phyloP scores from a whole-genome alignment of 208 protist species.

The Crithidia thermophila region DNA sequence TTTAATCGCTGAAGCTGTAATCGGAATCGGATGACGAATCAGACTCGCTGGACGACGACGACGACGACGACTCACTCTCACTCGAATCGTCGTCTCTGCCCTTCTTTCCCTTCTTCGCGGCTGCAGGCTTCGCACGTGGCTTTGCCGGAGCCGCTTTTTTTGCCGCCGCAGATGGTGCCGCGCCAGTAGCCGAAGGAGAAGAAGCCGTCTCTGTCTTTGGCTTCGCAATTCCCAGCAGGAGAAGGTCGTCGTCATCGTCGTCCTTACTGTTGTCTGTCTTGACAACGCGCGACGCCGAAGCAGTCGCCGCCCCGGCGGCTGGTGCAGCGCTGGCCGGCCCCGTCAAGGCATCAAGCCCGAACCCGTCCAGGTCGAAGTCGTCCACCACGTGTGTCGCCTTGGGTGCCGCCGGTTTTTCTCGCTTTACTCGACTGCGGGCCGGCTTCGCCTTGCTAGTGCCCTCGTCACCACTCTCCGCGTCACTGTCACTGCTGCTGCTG shows the following conservation, averaged over 20 bases:
- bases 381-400: constrained; percentile 14
- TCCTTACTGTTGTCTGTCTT: not conserved
- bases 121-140: constrained; percentile 18
- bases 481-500: not conserved
- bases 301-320: constrained; percentile 3
- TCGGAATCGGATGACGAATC: constrained; percentile 45
- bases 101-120: not conserved
- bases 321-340: not conserved
- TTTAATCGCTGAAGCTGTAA: constrained; percentile 60
- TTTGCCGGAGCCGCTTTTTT: constrained; percentile 1
- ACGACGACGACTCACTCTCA: constrained; percentile 24
- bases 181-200: not conserved
- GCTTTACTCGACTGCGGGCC: constrained; percentile 10
- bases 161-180: not conserved
- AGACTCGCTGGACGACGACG: constrained; percentile 29
- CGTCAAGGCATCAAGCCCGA: constrained; percentile 75
- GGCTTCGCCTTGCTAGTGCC: constrained; percentile 22
- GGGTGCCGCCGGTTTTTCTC: constrained; percentile 11
- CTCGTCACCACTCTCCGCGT: no score
- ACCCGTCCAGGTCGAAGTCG: constrained; percentile 78
- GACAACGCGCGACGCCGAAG: not conserved
- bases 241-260: constrained; percentile 39
- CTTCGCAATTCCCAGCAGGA: constrained; percentile 28
- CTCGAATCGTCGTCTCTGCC: constrained; percentile 15
- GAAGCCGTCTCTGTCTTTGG: not conserved